Evolutionary conservation across 495 filamentous ascomycete species (phyloP).

Genomic region (Tuber magnatum): DNA sequence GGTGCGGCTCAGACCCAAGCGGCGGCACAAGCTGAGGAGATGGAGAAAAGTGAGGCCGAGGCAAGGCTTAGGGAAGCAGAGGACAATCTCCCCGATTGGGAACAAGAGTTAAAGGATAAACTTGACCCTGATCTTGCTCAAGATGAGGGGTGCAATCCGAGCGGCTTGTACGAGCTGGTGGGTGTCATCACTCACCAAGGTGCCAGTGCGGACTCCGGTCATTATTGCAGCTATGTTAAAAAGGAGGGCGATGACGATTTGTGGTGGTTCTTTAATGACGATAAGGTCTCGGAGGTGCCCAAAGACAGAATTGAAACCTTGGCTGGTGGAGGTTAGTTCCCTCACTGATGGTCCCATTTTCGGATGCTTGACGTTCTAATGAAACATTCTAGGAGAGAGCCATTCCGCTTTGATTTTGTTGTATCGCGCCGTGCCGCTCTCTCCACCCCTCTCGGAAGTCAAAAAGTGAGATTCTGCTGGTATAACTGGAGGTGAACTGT

Average conservation of each 20-base stretch:
- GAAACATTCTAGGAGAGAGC: conserved; percentile 57
- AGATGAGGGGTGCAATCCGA: conserved; percentile 79
- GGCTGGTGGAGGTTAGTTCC: conserved; percentile 69
- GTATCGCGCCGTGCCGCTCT: conserved; percentile 69
- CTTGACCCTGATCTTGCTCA: conserved; percentile 60
- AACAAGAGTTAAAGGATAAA: conserved; percentile 36
- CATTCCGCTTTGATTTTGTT: conserved; percentile 91
- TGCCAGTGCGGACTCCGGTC: conserved; percentile 90
- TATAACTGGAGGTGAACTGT: neutral
- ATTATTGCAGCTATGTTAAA: conserved; percentile 97
- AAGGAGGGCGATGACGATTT: conserved; percentile 73
- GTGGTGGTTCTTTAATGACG: conserved; percentile 99
- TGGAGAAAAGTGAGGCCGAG: conserved; percentile 44
- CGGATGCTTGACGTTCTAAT: conserved; percentile 4
- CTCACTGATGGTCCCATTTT: neutral
- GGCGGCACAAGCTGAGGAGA: conserved; percentile 41
- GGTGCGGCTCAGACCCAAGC: conserved; percentile 33
- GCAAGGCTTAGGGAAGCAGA: conserved; percentile 46
- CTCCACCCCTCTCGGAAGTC: conserved; percentile 15
- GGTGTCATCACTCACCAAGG: conserved; percentile 98
- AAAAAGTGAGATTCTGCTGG: neutral
- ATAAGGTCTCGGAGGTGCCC: conserved; percentile 90
- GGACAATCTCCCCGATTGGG: conserved; percentile 52
- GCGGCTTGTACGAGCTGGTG: conserved; percentile 87
- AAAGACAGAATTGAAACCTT: conserved; percentile 83